Base-by-base conservation (phyloP, 2,329 filamentous ascomycete species). In the Neonectria sp. region DNA sequence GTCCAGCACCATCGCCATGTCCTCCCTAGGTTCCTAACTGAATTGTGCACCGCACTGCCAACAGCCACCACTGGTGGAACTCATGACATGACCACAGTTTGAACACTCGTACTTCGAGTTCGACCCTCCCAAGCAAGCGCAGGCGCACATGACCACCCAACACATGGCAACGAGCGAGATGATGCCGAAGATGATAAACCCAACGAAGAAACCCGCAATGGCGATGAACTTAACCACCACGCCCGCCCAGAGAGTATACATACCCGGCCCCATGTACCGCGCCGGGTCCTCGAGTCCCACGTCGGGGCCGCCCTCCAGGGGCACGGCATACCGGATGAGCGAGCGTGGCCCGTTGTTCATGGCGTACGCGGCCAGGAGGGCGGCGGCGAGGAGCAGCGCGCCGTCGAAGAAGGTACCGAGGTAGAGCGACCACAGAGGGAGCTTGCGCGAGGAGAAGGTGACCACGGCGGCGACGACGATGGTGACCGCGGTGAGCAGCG, bases 141-240 rank as follows among this genome's bases (percentile, higher is more conserved):
- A 69, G 3, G 67, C 69, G 25, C 67, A 68, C 52, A 70, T 49
- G 7, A 69, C 49, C 1, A 58, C 67, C 6, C 59, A 37, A 8
- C 69, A 71, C 11, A 67, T 56, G 4, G 63, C 17, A 4, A 68
- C 33, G 31, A 71, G 11, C 15, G 67, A 69, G 11, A 70, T 59
- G 27, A 68, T 45, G 4, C 55, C 65, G 37, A 71, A 65, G 7
- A 71, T 25, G 9, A 71, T 45, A 31, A 69, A 68, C 5, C 67
- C 64, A 4, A 71, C 24, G 33, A 71, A 71, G 25, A 71, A 63
- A 1, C 68, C 63, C 3, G 63, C 53, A 27, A 71, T 69, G 12
- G 68, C 68, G 6, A 71, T 57, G 51, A 69, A 68, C 55, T 71
- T 71, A 24, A 71, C 11, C 13, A 65, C n/a, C n/a, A 71, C 68